Percentiles rank a stretch among this genome's conserved stretches.
phyloP scores from a whole-genome alignment of 2,329 filamentous ascomycete species.

The Colletotrichum shisoi region DNA sequence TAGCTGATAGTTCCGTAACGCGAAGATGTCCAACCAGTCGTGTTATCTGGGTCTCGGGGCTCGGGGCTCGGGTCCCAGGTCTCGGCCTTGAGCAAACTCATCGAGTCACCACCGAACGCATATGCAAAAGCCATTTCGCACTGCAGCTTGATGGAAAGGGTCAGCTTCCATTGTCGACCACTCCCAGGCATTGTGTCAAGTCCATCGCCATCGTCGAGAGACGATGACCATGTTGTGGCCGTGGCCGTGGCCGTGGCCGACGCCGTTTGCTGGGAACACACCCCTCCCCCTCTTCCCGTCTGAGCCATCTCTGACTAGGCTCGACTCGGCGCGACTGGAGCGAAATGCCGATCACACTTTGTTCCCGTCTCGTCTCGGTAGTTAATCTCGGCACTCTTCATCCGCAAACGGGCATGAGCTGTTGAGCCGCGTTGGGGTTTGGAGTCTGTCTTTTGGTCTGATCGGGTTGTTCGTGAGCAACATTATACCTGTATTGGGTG shows the following conservation, averaged over 20 bases:
- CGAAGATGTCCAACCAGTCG: too few relatives aligned
- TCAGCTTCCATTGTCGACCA: too few relatives aligned
- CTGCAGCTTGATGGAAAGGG: too few relatives aligned
- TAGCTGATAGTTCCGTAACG: constrained; percentile 9
- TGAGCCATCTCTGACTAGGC: background rate
- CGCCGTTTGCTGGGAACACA: background rate
- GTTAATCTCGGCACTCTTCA: constrained; percentile 20
- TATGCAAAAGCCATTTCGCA: too few relatives aligned
- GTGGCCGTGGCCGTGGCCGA: too few relatives aligned
- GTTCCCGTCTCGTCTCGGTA: constrained; percentile 20
- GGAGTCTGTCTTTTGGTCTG: background rate
- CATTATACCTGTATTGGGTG: background rate
- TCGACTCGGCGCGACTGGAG: constrained; percentile 16
- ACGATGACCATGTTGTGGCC: background rate
- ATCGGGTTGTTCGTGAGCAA: background rate
- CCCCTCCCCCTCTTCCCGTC: too few relatives aligned
- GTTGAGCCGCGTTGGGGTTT: background rate
- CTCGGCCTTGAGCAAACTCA: too few relatives aligned
- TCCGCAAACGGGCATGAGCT: constrained; percentile 5
- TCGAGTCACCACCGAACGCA: too few relatives aligned
- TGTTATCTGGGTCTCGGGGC: too few relatives aligned
- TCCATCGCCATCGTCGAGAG: background rate
- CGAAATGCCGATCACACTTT: constrained; percentile 17
- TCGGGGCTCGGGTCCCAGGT: too few relatives aligned
- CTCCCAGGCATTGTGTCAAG: background rate